Evolutionary conservation across 768 basidiomycete species (phyloP), one percentile per base, ranked within the genome.

Genomic region (Terana coerulea): DNA sequence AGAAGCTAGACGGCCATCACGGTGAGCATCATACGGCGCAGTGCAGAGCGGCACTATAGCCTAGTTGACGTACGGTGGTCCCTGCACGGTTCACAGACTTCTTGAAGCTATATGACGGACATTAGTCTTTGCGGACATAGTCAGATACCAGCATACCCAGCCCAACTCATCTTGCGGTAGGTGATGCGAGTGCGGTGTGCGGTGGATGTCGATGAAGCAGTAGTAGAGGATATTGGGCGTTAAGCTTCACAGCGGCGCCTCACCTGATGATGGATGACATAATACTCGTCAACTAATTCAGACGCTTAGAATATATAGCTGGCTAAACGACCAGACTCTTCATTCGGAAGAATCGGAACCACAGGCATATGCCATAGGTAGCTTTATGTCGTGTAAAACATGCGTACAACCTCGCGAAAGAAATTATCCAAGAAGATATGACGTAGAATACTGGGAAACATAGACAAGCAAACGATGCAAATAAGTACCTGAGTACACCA

Each of bases 61-160:
- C 47, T 45, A 48, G 47, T 53, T 54, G 58, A 62, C 80, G 61
- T 67, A 91, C 85, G 59, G 91, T 94, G 12, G 95, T 98, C 46
- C 92, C 91, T 24, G 91, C 88, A 58, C 95, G 79, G 70, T 90
- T 93, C 45, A 95, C 77, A 3, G 90, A 85, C 74, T 97, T 97
- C 76, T 95, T 95, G 75, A 97, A 86, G 57, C 94, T 91, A 37
- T 28, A 17, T 3, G 12, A 29, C 5, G 24, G 5, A 14, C 22
- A 33, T 48, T 2, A 33, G 42, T 19, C 6, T 9, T 15, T 43
- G 19, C 19, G 40, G 14, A 51, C 6, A 33, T 15, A 11, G 17
- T 24, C 21, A 26, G 45, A 12, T 11, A 49, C n/a, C n/a, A n/a
- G n/a, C 55, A 26, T 53, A 57, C 55, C 55, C 55, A 37, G 55